A percentile compares a stretch with the other conserved stretches of the same genome.
Evolutionary conservation across 257 asterid species (phyloP).

Genomic region (Ballota nigra): DNA sequence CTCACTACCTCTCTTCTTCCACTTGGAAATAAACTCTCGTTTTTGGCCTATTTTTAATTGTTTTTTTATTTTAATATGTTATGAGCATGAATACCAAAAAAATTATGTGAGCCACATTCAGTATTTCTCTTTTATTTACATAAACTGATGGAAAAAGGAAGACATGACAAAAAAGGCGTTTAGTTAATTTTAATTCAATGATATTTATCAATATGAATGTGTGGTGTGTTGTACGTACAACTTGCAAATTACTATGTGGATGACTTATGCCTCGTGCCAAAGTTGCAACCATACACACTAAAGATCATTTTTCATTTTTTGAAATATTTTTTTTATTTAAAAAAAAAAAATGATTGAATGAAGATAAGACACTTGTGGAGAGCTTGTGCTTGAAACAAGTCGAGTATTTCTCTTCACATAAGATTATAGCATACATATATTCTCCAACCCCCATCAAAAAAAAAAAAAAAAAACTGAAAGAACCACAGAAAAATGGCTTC

Average conservation of each 20-base stretch:
- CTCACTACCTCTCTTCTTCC: not conserved
- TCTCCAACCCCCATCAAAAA: not conserved
- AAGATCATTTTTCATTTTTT: slow-evolving; percentile 21
- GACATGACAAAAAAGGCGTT: not conserved
- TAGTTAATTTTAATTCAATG: not conserved
- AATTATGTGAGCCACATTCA: not conserved
- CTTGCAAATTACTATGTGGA: not conserved
- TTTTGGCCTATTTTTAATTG: not conserved
- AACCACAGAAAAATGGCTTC: slow-evolving; percentile 51
- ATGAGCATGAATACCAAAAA: not conserved
- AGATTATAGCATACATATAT: not conserved
- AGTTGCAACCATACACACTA: slow-evolving; percentile 36
- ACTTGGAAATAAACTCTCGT: not conserved
- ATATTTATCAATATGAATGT: slow-evolving; percentile 10
- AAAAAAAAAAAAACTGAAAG: not conserved
- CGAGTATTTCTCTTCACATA: slow-evolving; percentile 37
- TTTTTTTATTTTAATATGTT: not conserved
- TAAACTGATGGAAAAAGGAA: not conserved
- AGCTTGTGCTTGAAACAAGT: slow-evolving; percentile 56
- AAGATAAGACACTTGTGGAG: slow-evolving; percentile 86
- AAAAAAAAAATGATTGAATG: slow-evolving; percentile 12
- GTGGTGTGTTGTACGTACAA: slow-evolving; percentile 18
- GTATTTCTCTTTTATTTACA: not conserved
- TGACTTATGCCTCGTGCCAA: slow-evolving; percentile 7
- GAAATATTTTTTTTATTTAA: not conserved